Evolutionary conservation across 345 rosid species (phyloP), one percentile per base, ranked within the genome.

Genomic region (Aquilaria sinensis): DNA sequence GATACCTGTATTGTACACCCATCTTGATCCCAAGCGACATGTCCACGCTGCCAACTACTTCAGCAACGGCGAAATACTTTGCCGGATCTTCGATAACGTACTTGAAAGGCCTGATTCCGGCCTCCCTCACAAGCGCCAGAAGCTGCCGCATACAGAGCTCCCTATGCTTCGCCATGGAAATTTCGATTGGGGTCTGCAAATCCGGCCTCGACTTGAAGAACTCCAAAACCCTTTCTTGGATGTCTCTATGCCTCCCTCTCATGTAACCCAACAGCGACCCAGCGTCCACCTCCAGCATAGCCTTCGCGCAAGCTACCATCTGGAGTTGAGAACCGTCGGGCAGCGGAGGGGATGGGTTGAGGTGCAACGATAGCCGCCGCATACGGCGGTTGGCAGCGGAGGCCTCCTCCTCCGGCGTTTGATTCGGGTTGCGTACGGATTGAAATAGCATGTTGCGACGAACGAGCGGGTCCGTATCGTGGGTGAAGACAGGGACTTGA

Each of bases 1-100:
- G 15, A 51, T 58, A 94, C 99, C 99, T 95, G 83, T 75, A 91
- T 43, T 95, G 99, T 51, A 91, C 99, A 5, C 98, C 99, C 75
- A 91, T 60, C 79, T 91, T 91, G 84, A 95, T 87, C 54, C 84
- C 96, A 74, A 95, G 85, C 37, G 99, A 91, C 70, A 95, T 89
- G 58, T 95, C 99, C 3, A 89, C 76, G 63, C 92, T 78, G 14
- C 99, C 99, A 69, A 72, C 86, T 51, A 97, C 99, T 78, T 95
- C 97, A 15, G 56, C 10, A 52, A 89, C 78, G 30, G 99, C 96
- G 64, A 89, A 91, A 71, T 95, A 91, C 83, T 77, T 79, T 0
- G 47, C 78, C 2, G 99, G 99, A 72, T 95, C 99, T 2, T 95
- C 99, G 14, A 49, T 70, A 2, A 87, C 83, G 45, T 74, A 85